Evolutionary conservation across 768 basidiomycete genomes (phyloP), one percentile per base, ranked within the genome.

Genomic region (Phallus indusiatus): DNA sequence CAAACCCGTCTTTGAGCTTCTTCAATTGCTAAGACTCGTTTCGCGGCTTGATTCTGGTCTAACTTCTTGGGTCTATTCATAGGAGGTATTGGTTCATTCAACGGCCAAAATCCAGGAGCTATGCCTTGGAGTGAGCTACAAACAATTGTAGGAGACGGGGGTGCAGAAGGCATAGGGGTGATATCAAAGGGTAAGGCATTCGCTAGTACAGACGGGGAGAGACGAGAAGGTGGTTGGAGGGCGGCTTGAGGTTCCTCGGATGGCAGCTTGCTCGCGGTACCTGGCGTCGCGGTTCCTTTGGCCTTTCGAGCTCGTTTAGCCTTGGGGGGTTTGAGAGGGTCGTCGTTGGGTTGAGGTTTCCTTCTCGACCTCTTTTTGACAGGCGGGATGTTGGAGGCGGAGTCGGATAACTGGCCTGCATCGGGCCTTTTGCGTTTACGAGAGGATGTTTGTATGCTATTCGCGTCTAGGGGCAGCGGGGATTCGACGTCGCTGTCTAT

Each of bases 1-100:
- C 93, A 95, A 9, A 92, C 86, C 72, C 91, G 93, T 60, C 81
- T 79, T 73, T 94, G 92, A 0, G 86, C 77, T 64, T 93, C 93
- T 67, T 92, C 91, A 33, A 93, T 68, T 6, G 82, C 77, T 69
- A 84, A 85, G 60, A 91, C 76, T 46, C 90, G 82, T 67, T 90
- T 90, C 22, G 81, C 69, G 79, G 88, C 86, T 2, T 81, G 78
- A 58, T 70, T 73, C 50, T 86, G 86, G 56, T 91, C 90, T 1
- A 88, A 74, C 69, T 85, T 88, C 70, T 87, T 89, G 5, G 88
- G 88, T 65, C 78, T 83, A 72, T 78, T 88, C 66, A 91, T 71
- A 12, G 84, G 82, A 5, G 86, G 88, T 42, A 87, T 78, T 8
- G 71, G 66, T 62, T 88, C 87, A 61, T 85, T 82, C 42, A 90